Evolutionary conservation across 2,329 filamentous ascomycete species (phyloP).

Genomic region (Paraphaeosphaeria sporulosa): DNA sequence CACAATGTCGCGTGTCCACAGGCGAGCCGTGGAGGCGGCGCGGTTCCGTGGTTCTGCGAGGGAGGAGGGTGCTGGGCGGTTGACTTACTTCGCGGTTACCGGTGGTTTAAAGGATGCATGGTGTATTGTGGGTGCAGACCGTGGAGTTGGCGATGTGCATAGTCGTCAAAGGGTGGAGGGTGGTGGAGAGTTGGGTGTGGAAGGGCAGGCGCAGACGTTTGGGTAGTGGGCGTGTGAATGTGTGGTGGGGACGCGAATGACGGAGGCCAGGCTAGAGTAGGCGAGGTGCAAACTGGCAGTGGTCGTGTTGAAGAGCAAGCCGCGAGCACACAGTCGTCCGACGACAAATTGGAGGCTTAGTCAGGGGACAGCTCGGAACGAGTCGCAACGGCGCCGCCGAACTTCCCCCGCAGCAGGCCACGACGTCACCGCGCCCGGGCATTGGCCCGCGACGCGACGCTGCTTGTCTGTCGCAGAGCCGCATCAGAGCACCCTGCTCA

Average conservation of each 20-base stretch:
- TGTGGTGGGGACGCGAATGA: neutral
- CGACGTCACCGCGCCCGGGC: neutral
- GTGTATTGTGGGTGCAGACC: slow-evolving; percentile 13
- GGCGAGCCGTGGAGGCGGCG: neutral
- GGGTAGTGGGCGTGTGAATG: slow-evolving; percentile 3
- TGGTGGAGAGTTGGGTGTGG: slow-evolving; percentile 3
- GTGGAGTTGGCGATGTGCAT: slow-evolving; percentile 25
- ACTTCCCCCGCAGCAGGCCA: neutral
- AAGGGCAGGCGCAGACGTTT: neutral
- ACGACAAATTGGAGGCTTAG: slow-evolving; percentile 4
- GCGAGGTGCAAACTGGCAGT: slow-evolving; percentile 7
- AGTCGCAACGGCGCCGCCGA: neutral
- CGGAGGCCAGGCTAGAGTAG: slow-evolving; percentile 2
- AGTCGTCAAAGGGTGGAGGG: slow-evolving; percentile 10
- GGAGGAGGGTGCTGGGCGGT: neutral
- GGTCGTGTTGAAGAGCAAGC: slow-evolving; percentile 6
- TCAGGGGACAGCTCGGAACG: neutral
- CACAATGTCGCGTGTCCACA: neutral
- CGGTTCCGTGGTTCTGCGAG: neutral
- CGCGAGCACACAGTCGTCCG: neutral
- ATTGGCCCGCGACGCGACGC: neutral
- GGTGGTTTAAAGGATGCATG: slow-evolving; percentile 26
- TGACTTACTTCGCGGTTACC: slow-evolving; percentile 28
- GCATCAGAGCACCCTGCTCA: too few relatives aligned
- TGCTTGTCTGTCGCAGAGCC: neutral